Evolutionary conservation across 345 rosid genomes (phyloP).

Genomic region (Heritiera littoralis): DNA sequence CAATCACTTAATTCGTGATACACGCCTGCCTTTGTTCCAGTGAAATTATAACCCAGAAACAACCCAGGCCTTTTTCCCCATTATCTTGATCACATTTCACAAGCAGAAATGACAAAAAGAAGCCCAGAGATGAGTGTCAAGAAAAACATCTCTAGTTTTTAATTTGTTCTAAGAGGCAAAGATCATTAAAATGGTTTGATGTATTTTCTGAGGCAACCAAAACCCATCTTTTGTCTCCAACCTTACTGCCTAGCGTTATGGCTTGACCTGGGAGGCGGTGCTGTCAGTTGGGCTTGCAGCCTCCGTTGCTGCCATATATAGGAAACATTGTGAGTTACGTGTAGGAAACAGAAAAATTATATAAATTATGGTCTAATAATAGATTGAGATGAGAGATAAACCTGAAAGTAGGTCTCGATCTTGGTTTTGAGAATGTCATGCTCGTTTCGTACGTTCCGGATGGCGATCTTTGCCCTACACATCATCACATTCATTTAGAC

Average conservation of each 20-base stretch:
- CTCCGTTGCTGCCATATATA: constrained; percentile 14
- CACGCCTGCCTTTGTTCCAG: neutral
- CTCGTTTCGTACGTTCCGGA: constrained; percentile 25
- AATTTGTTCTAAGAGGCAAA: too few species aligned
- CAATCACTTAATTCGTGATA: neutral
- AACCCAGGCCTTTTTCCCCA: too few species aligned
- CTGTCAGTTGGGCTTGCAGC: too few species aligned
- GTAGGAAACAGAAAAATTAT: neutral
- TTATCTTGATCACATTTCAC: too few species aligned
- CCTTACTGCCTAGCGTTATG: neutral
- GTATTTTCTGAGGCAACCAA: too few species aligned
- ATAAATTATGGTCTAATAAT: neutral
- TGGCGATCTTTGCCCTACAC: neutral
- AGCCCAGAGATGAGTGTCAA: constrained; percentile 21
- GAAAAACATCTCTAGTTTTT: constrained; percentile 12
- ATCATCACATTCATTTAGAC: constrained; percentile 16
- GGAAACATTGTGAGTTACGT: neutral
- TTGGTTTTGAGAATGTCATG: constrained; percentile 5
- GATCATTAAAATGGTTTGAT: too few species aligned
- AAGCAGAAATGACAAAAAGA: neutral
- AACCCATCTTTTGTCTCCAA: too few species aligned
- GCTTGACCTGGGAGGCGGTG: neutral
- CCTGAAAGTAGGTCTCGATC: constrained; percentile 34
- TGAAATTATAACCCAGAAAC: neutral
- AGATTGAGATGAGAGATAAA: constrained; percentile 14